Evolutionary conservation across 192 early-diverging fungal species (phyloP).

Genomic region (Coemansia sp.): DNA sequence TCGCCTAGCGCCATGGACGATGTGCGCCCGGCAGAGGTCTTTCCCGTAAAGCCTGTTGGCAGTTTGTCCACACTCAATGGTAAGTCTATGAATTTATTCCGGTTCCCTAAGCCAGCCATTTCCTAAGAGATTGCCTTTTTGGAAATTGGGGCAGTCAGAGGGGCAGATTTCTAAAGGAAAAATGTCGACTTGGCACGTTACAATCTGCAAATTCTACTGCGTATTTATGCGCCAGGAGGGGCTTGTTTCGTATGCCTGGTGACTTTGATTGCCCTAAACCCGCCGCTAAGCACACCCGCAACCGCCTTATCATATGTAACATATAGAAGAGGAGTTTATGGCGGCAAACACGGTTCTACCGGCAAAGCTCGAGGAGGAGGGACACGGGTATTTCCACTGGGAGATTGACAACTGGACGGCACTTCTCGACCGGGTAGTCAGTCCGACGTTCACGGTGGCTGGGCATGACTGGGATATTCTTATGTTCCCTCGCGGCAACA

Average conservation of each 20-base stretch:
- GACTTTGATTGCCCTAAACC: neutral
- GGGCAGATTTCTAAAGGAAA: neutral
- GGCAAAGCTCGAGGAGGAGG: conserved; percentile 27
- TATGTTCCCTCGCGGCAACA: conserved; percentile 88
- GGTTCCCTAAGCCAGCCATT: neutral
- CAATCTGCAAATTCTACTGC: neutral
- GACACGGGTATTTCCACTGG: conserved; percentile 44
- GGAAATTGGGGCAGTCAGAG: neutral
- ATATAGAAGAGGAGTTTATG: conserved; percentile 39
- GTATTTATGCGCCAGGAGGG: neutral
- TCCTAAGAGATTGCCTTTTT: neutral
- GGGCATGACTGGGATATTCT: conserved; percentile 72
- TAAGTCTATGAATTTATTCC: neutral
- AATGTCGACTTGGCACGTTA: neutral
- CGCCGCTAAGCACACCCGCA: neutral
- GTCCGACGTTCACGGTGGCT: conserved; percentile 36
- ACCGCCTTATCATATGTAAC: neutral
- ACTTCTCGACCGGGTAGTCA: conserved; percentile 27
- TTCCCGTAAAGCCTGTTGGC: neutral
- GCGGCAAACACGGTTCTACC: conserved; percentile 8
- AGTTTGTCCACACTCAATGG: neutral
- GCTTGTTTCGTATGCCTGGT: neutral
- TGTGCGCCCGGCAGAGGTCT: neutral
- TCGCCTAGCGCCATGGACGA: neutral
- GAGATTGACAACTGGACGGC: conserved; percentile 41